Evolutionary conservation across 768 basidiomycete species (phyloP), one percentile per base, ranked within the genome.

Genomic region (Trametes elegans): DNA sequence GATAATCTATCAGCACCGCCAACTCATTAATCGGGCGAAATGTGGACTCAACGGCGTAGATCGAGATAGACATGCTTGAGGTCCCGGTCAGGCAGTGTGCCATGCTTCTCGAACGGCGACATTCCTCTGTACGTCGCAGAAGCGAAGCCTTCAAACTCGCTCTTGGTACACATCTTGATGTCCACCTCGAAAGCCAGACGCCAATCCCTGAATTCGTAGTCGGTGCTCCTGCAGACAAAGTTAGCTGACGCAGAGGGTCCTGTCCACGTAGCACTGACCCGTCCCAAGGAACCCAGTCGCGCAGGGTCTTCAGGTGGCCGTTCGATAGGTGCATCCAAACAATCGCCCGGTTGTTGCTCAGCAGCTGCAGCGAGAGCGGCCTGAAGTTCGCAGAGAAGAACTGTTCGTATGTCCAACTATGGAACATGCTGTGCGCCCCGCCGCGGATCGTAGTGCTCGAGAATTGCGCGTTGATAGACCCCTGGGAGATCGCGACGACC

Each of bases 121-220:
- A 51, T 51, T 14, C 57, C 58, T 28, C 46, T 53, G 51, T 57
- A 63, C 24, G 54, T 52, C 0, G 51, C 55, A 4, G 57, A 46
- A 7, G 38, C 27, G 3, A 53, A 53, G 40, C 46, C 39, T 29
- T 59, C 29, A 4, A 66, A 57, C 35, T 64, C 58, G 18, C 49
- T 39, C 38, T 62, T 55, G 1, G 57, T 54, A 38, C 58, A 51
- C 36, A 62, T 54, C 59, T 64, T 66, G 13, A 70, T 32, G 14
- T 58, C 59, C 27, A 70, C 66, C 47, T 68, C 68, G 60, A 69
- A 70, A 5, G 68, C 66, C 16, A 69, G 55, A 6, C 61, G 53
- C 63, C 66, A 67, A 19, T 63, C 54, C 5, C 56, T 57, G 59
- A 70, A 64, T 21, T 60, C 52, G 54, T 64, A 53, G 27, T 49